phyloP scores from a whole-genome alignment of 2,329 filamentous ascomycete species.

The Coniella lustricola region DNA sequence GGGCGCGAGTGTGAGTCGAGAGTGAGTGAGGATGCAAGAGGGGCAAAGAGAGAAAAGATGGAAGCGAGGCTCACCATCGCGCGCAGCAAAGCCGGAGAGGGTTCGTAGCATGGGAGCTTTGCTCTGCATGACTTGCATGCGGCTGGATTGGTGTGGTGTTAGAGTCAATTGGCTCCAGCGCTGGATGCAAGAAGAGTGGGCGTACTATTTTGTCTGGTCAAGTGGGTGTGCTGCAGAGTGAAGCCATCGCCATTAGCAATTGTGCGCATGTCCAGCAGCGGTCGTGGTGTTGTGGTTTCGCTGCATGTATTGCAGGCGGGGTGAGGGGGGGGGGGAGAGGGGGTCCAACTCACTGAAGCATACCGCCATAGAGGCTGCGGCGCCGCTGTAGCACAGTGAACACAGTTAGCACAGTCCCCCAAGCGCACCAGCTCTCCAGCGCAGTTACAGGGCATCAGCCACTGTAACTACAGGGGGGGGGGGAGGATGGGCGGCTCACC shows the following conservation, averaged over 20 bases:
- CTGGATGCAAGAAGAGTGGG: too few species aligned
- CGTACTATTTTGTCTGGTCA: slow-evolving; percentile 39
- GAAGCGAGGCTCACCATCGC: slow-evolving; percentile 28
- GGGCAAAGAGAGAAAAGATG: not conserved
- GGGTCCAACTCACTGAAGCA: slow-evolving; percentile 33
- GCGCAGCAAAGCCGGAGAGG: slow-evolving; percentile 30
- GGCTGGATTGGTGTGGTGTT: slow-evolving; percentile 21
- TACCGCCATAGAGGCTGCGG: slow-evolving; percentile 37
- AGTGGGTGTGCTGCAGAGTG: slow-evolving; percentile 32
- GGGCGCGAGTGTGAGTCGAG: too few species aligned
- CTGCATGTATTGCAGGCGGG: too few species aligned
- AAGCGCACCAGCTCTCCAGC: not conserved
- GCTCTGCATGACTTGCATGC: slow-evolving; percentile 37
- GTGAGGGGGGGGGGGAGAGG: not conserved
- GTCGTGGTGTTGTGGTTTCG: not conserved
- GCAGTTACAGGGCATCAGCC: too few species aligned
- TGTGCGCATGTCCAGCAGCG: not conserved
- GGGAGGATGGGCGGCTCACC: slow-evolving; percentile 24
- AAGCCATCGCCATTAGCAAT: slow-evolving; percentile 7
- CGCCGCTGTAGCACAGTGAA: slow-evolving; percentile 29
- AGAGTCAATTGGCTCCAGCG: too few species aligned
- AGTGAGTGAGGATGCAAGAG: not conserved
- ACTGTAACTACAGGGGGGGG: too few species aligned
- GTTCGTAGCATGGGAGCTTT: slow-evolving; percentile 33
- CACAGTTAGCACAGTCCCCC: not conserved